Evolutionary conservation across 2,329 filamentous ascomycete species (phyloP).

Genomic region (Neospermospora avenae): DNA sequence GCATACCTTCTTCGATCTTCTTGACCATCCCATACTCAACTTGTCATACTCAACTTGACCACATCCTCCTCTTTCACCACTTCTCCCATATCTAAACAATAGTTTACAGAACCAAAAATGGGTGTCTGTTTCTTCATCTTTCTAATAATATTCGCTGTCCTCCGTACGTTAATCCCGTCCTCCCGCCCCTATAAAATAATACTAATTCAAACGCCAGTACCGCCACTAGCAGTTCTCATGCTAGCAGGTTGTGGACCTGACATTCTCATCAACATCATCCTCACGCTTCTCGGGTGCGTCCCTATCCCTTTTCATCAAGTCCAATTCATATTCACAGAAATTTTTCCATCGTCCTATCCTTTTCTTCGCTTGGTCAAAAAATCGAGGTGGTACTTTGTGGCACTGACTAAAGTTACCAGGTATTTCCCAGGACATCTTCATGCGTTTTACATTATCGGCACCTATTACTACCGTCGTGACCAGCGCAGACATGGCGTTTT

Average conservation of each 20-base stretch:
- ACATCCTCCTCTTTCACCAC: background rate
- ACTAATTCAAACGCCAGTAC: constrained; percentile 57
- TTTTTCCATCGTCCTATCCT: background rate
- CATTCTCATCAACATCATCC: constrained; percentile 84
- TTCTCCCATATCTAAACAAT: background rate
- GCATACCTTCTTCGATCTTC: no score
- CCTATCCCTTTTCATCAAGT: background rate
- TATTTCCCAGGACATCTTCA: constrained; percentile 82
- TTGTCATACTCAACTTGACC: background rate
- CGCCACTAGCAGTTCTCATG: constrained; percentile 86
- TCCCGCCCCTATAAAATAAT: background rate
- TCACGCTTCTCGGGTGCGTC: constrained; percentile 61
- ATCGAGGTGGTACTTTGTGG: no score
- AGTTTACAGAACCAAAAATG: background rate
- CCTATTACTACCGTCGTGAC: constrained; percentile 56
- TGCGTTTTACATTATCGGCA: constrained; percentile 87
- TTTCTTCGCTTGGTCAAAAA: no score
- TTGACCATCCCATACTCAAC: no score
- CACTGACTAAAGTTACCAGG: constrained; percentile 38
- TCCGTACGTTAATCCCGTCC: background rate
- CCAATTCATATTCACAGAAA: no score
- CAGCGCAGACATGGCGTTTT: constrained; percentile 4
- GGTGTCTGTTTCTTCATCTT: constrained; percentile 2
- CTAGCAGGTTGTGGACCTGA: constrained; percentile 84
- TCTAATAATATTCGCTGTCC: constrained; percentile 4